phyloP scores from a whole-genome alignment of 2,329 filamentous ascomycete species.

The Hymenoscyphus fructigenus region DNA sequence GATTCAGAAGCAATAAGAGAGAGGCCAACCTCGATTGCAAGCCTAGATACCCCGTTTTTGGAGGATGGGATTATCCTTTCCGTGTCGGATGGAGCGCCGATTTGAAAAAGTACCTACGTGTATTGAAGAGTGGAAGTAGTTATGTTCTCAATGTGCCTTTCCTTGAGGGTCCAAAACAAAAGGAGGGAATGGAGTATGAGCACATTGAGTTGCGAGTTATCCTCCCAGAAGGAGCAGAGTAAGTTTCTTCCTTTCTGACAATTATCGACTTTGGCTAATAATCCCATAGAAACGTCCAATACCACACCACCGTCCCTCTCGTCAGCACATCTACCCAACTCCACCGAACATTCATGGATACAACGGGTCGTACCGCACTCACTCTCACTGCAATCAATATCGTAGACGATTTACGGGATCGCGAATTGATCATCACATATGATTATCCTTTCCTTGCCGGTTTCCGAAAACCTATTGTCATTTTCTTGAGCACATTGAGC shows the following conservation, averaged over 20 bases:
- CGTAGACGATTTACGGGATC: constrained; percentile 84
- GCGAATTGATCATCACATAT: constrained; percentile 83
- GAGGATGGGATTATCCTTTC: constrained; percentile 98
- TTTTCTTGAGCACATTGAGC: constrained; percentile 71
- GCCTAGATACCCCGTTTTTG: constrained; percentile 94
- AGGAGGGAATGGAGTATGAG: constrained; percentile 84
- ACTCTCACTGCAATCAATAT: constrained; percentile 80
- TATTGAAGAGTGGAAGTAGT: constrained; percentile 58
- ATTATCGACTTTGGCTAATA: constrained; percentile 47
- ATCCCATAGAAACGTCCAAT: constrained; percentile 69
- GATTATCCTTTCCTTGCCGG: constrained; percentile 73
- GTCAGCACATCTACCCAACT: constrained; percentile 57
- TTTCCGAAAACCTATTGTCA: constrained; percentile 81
- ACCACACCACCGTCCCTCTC: constrained; percentile 71
- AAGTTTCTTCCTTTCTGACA: constrained; percentile 47
- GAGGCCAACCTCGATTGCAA: constrained; percentile 87
- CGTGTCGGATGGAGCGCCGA: constrained; percentile 94
- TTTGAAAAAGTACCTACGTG: constrained; percentile 72
- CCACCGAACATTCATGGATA: constrained; percentile 94
- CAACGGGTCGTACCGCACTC: constrained; percentile 79
- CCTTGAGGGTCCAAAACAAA: constrained; percentile 84
- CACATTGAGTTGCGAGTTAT: constrained; percentile 77
- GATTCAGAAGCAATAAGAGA: constrained; percentile 73
- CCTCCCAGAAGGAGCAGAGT: constrained; percentile 87
- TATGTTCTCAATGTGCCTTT: constrained; percentile 90